Evolutionary conservation across 2,329 filamentous ascomycete species (phyloP), one percentile per base, ranked within the genome.

Genomic region (Onygena corvina): DNA sequence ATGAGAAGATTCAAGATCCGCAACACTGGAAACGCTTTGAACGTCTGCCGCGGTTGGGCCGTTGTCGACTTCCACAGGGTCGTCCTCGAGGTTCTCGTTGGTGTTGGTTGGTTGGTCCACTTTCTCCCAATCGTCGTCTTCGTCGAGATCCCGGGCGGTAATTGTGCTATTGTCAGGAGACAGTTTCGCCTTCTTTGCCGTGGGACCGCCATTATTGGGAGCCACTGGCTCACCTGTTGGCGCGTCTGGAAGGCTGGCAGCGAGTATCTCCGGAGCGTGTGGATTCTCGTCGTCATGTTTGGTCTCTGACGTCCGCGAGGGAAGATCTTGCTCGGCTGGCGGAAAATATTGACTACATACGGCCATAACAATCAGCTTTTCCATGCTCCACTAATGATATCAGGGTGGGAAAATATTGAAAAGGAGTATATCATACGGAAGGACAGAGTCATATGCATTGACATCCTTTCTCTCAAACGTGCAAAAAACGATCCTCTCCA

Each of bases 401-500:
- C 20, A 11, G 11, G 6, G 6, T 11, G n/a, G 38, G 23, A 27
- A n/a, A 9, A 25, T 25, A 23, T n/a, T 4, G 3, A 7, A 16
- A 3, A 16, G 11, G 5, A 42, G 14, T 35, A 14, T 25, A 20
- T 27, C 84, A 73, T 67, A 94, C 88, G 89, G 85, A 8, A 94
- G 66, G 30, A 73, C 67, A 20, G 76, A 58, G 47, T 81, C 72
- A 63, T 96, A 96, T 0, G 84, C 81, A 33, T 70, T 66, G 52
- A 84, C 78, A 58, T 96, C 89, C 67, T 89, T 89, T 48, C 71
- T 64, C 62, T 84, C 73, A 64, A 94, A 95, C 12, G 81, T 85
- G 60, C 89, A 89, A 68, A 96, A 94, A 14, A 94, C 74, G 9
- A 96, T 77, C 57, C 79, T 77, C 38, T 86, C 77, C 25, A 95